Evolutionary conservation across 352 stramenopile genomes (phyloP).

Genomic region (Pythium oligandrum): DNA sequence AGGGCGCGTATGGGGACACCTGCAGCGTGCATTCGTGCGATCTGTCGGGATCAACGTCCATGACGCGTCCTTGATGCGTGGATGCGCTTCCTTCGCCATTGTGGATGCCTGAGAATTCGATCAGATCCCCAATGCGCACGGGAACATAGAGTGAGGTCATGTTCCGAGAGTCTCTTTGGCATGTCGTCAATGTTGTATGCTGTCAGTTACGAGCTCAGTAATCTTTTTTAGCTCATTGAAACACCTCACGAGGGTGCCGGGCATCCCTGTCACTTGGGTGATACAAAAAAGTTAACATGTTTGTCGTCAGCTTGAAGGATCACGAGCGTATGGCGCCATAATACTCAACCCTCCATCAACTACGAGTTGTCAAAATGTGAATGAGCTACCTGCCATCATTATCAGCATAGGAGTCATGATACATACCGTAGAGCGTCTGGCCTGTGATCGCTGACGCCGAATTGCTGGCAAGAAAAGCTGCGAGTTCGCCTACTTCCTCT

Average conservation of each 20-base stretch:
- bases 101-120: constrained; percentile 31
- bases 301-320: neutral
- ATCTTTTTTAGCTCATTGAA: no score
- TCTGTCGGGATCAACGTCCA: constrained; percentile 22
- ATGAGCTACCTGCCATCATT: neutral
- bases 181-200: no score
- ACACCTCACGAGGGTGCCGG: no score
- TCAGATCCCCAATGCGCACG: constrained; percentile 29
- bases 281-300: neutral
- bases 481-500: constrained; percentile 72
- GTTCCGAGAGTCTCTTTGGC: no score
- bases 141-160: neutral
- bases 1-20: constrained; percentile 35
- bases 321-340: constrained; percentile 18
- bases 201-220: no score
- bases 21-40: constrained; percentile 30
- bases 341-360: constrained; percentile 27
- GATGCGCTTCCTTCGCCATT: constrained; percentile 3
- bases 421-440: constrained; percentile 86
- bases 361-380: constrained; percentile 5
- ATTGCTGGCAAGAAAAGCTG: constrained; percentile 79
- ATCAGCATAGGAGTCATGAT: neutral
- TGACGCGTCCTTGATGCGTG: constrained; percentile 20
- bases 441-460: constrained; percentile 75
- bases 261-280: no score